Conservation (phyloP, 768 basidiomycete genomes). For the Boletus speciosus region DNA sequence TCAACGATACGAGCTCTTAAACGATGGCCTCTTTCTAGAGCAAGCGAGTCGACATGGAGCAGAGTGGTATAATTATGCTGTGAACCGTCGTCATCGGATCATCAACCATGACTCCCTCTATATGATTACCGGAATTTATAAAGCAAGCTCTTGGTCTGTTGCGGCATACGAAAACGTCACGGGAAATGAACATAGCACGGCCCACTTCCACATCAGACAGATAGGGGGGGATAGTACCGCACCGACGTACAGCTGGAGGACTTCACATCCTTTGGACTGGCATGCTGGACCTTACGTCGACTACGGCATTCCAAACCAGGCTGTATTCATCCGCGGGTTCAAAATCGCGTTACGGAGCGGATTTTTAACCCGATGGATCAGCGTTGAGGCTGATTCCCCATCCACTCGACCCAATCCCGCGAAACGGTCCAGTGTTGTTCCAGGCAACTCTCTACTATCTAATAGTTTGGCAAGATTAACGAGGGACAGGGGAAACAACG, state of each 20-base stretch:
- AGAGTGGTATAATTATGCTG: not conserved
- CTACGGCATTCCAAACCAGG: conserved; percentile 9
- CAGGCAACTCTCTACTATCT: not conserved
- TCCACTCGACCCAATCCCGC: not conserved
- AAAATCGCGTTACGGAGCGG: conserved; percentile 6
- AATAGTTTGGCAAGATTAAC: not conserved
- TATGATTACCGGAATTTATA: not conserved
- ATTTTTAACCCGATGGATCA: not conserved
- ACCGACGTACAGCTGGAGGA: not conserved
- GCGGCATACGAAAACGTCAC: conserved; percentile 9
- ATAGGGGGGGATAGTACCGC: not conserved
- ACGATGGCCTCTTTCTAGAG: not conserved
- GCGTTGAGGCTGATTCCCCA: not conserved
- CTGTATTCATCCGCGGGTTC: conserved; percentile 20
- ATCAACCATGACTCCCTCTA: not conserved
- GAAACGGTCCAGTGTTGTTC: not conserved
- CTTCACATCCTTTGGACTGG: not conserved
- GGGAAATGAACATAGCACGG: not conserved
- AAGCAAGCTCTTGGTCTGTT: conserved; percentile 22
- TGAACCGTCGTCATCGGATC: not conserved
- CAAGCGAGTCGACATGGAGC: not conserved
- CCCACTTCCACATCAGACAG: not conserved
- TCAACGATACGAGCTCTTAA: not conserved
- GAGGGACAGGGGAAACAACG: not conserved
- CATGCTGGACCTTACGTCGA: not conserved